Percentiles rank a stretch among this genome's conserved stretches.
phyloP scores from a whole-genome alignment of 495 filamentous ascomycete genomes.

The Daldinia grandis region DNA sequence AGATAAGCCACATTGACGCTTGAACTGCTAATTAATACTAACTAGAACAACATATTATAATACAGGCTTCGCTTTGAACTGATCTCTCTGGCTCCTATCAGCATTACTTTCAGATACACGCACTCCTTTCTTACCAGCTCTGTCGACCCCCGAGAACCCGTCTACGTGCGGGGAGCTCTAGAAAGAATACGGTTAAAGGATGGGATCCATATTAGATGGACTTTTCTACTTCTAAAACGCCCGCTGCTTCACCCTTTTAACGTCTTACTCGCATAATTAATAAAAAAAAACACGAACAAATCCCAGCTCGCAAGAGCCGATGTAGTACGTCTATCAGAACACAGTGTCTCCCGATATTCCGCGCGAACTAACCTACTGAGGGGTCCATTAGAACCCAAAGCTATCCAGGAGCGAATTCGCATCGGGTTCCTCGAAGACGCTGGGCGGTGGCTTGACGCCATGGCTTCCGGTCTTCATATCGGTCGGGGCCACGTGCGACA shows the following conservation, averaged over 20 bases:
- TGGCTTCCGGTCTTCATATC: constrained; percentile 59
- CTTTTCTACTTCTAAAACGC: not conserved
- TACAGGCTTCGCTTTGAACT: not conserved
- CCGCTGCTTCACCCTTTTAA: not conserved
- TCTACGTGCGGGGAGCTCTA: not conserved
- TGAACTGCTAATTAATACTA: too few species aligned
- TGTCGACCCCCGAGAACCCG: not conserved
- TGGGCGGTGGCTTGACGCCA: constrained; percentile 67
- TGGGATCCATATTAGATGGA: not conserved
- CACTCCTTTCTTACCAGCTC: not conserved
- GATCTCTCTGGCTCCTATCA: not conserved
- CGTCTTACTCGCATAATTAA: too few species aligned
- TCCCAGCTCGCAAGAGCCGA: too few species aligned
- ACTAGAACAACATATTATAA: not conserved
- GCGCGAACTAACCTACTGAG: not conserved
- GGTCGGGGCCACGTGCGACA: constrained; percentile 47
- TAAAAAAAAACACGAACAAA: too few species aligned
- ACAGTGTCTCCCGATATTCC: not conserved
- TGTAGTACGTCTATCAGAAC: not conserved
- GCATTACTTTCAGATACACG: not conserved
- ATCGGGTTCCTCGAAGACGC: constrained; percentile 90
- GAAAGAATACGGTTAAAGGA: not conserved
- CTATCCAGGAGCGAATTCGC: constrained; percentile 80
- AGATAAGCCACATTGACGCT: not conserved
- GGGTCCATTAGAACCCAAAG: constrained; percentile 69